Evolutionary conservation across 768 basidiomycete genomes (phyloP).

Genomic region (Cystofilobasidium ferigula): DNA sequence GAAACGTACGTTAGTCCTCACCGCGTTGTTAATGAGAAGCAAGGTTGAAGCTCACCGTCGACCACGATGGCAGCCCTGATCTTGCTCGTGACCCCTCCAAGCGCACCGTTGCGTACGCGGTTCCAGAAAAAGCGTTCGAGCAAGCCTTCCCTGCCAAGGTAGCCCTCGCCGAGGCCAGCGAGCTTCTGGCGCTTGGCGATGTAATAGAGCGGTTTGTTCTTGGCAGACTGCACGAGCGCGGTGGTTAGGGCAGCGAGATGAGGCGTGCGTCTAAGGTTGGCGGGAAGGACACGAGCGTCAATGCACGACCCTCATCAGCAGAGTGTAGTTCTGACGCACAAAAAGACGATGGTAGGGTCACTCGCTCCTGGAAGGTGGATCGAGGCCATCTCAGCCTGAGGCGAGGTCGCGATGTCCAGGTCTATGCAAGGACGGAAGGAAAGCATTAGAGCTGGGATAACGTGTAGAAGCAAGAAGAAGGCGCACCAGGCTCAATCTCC

Average conservation of each 20-base stretch:
- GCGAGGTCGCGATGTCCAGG: neutral
- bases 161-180: slow-evolving; percentile 58
- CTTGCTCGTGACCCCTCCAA: slow-evolving; percentile 48
- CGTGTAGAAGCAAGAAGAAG: neutral
- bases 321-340: neutral
- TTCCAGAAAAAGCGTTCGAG: slow-evolving; percentile 75
- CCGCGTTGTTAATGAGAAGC: slow-evolving; percentile 2
- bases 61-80: slow-evolving; percentile 61
- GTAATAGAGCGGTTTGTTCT: slow-evolving; percentile 45
- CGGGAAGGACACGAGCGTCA: too few relatives aligned
- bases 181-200: slow-evolving; percentile 71
- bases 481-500: slow-evolving; percentile 8
- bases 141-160: slow-evolving; percentile 62
- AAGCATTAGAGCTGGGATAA: neutral
- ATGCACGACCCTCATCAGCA: neutral
- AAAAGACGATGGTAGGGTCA: slow-evolving; percentile 8
- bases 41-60: slow-evolving; percentile 47
- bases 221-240: neutral
- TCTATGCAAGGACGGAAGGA: neutral
- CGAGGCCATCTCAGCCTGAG: neutral
- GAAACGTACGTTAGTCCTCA: slow-evolving; percentile 1
- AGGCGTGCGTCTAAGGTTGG: neutral
- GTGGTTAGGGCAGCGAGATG: slow-evolving; percentile 10
- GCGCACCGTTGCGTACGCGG: slow-evolving; percentile 49
- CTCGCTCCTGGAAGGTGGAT: neutral